Conservation (phyloP, 192 early-diverging fungal genomes). For the Borealophlyctis nickersoniae region DNA sequence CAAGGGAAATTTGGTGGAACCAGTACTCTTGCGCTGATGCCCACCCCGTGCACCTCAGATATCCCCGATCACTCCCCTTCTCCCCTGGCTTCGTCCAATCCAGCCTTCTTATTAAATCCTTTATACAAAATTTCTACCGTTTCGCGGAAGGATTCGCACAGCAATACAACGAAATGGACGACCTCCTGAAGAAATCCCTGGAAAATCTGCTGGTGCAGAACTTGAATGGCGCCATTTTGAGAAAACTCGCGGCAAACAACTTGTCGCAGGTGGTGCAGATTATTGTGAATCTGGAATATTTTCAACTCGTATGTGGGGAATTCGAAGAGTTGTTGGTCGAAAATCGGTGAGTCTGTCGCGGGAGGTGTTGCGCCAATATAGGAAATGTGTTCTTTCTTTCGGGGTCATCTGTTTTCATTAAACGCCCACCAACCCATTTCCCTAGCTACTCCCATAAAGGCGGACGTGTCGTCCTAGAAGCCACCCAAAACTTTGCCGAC, state of each 20-base stretch:
- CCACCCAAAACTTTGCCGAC: slow-evolving; percentile 66
- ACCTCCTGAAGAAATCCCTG: slow-evolving; percentile 47
- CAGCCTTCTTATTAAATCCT: slow-evolving; percentile 66
- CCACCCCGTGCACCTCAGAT: slow-evolving; percentile 37
- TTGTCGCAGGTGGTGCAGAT: slow-evolving; percentile 84
- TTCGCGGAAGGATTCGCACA: slow-evolving; percentile 83
- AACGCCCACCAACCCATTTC: neutral
- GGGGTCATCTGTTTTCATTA: slow-evolving; percentile 2
- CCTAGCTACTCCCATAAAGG: slow-evolving; percentile 54
- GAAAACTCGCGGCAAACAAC: slow-evolving; percentile 64
- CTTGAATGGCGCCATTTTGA: slow-evolving; percentile 63
- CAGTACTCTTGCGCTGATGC: slow-evolving; percentile 1
- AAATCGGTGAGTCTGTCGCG: slow-evolving; percentile 37
- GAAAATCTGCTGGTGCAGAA: slow-evolving; percentile 71
- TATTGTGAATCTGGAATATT: slow-evolving; percentile 76
- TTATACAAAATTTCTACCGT: slow-evolving; percentile 76
- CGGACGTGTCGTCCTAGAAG: slow-evolving; percentile 58
- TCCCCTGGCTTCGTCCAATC: slow-evolving; percentile 74
- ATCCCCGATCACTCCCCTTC: slow-evolving; percentile 73
- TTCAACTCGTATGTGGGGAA: slow-evolving; percentile 63
- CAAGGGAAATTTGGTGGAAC: too few species aligned
- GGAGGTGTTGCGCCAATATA: neutral
- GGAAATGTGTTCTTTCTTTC: neutral
- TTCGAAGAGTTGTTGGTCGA: slow-evolving; percentile 77
- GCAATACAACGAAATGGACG: slow-evolving; percentile 83